Percentiles rank a stretch among this genome's conserved stretches.
These are phyloP conservation scores for Pleurotus citrinopileatus DNA, from an alignment of 768 basidiomycete species.

Conservation along the genomic window DNA sequence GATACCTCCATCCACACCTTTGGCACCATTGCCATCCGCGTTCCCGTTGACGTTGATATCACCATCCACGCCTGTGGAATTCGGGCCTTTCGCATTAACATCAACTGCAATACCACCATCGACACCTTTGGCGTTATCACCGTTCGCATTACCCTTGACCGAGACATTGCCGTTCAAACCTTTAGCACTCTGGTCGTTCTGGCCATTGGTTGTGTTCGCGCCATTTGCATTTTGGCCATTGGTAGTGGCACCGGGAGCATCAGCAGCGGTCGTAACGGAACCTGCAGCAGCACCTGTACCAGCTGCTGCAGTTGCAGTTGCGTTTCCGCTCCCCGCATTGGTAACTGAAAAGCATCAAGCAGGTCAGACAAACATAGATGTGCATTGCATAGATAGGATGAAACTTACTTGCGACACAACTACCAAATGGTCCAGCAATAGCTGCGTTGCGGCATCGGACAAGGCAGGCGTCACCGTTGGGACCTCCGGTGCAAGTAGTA, in stretches of 20 bases:
- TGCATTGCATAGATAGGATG: background rate
- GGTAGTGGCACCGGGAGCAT: background rate
- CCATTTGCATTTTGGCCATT: background rate
- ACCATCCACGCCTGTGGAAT: too few relatives aligned
- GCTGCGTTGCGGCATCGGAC: slow-evolving; percentile 32
- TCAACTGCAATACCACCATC: too few relatives aligned
- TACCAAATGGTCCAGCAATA: slow-evolving; percentile 28
- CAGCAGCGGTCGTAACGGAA: background rate
- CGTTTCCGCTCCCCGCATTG: background rate
- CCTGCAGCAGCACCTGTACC: background rate
- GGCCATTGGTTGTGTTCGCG: background rate
- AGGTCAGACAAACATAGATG: background rate
- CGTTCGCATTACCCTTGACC: too few relatives aligned
- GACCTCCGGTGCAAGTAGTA: slow-evolving; percentile 33
- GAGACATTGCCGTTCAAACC: too few relatives aligned
- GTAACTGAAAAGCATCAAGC: background rate
- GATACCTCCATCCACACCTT: too few relatives aligned
- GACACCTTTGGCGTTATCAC: too few relatives aligned
- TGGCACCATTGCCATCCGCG: too few relatives aligned
- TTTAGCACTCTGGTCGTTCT: too few relatives aligned
- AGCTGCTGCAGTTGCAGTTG: background rate
- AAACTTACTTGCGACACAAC: slow-evolving; percentile 20
- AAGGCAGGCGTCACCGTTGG: slow-evolving; percentile 26
- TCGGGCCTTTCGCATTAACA: too few relatives aligned
- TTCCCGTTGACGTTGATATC: too few relatives aligned